These are phyloP conservation scores for Mortierella claussenii DNA, from an alignment of 192 early-diverging fungal genomes.

Conservation along the genomic window DNA sequence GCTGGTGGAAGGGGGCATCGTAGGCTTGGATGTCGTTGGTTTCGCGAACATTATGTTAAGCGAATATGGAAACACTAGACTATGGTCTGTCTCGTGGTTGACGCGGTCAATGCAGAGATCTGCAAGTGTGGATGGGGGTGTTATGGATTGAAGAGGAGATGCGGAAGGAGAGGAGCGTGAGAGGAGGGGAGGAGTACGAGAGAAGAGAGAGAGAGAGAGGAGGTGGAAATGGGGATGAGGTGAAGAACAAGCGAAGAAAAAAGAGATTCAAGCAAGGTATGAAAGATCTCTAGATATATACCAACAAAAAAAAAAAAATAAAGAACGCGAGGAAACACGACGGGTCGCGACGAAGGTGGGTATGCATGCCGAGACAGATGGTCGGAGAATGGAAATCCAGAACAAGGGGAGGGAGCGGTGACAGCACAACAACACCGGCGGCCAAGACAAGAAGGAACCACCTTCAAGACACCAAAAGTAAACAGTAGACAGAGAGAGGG, in stretches of 20 bases:
- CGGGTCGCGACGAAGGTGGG: neutral
- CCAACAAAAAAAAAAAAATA: slow-evolving; percentile 3
- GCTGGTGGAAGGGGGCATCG: neutral
- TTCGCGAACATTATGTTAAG: slow-evolving; percentile 3
- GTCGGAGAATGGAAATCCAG: neutral
- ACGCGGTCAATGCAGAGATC: too few relatives aligned
- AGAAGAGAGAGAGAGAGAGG: neutral
- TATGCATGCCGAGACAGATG: neutral
- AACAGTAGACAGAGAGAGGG: neutral
- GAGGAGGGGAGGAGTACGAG: neutral
- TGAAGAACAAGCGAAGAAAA: too few relatives aligned
- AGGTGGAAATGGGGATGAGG: neutral
- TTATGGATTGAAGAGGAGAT: neutral
- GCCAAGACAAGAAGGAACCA: neutral
- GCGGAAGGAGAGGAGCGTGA: neutral
- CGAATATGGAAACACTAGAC: neutral
- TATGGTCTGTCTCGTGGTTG: too few relatives aligned
- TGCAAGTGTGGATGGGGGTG: too few relatives aligned
- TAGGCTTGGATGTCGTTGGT: slow-evolving; percentile 4
- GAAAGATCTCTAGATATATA: neutral
- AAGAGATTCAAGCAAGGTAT: too few relatives aligned
- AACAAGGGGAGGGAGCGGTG: slow-evolving; percentile 5
- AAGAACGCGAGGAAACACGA: neutral
- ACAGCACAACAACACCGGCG: neutral
- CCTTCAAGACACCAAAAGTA: neutral